These are phyloP conservation scores for Trichoderma endophyticum DNA, from an alignment of 2,329 filamentous ascomycete genomes.

Conservation along the genomic window DNA sequence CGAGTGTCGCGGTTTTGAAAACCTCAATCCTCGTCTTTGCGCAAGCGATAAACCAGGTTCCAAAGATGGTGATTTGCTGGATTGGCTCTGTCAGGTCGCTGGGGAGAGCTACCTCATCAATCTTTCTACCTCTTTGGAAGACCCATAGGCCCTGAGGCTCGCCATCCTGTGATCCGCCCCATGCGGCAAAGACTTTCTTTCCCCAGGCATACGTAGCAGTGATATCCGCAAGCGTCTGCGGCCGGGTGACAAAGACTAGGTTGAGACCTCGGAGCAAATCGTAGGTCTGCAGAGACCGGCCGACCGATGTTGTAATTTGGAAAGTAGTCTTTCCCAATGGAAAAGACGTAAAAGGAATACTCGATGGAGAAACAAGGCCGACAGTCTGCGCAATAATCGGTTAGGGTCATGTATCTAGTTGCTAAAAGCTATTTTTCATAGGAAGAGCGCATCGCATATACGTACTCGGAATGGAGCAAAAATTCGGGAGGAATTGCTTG, in stretches of 20 bases:
- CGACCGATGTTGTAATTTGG: slow-evolving; percentile 94
- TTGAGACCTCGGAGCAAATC: slow-evolving; percentile 87
- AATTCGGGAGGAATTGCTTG: slow-evolving; percentile 65
- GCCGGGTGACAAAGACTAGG: slow-evolving; percentile 87
- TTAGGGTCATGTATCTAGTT: slow-evolving; percentile 7
- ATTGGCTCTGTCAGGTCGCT: slow-evolving; percentile 66
- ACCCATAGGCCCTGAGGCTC: slow-evolving; percentile 74
- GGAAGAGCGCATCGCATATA: slow-evolving; percentile 18
- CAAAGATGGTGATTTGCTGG: slow-evolving; percentile 75
- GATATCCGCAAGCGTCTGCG: slow-evolving; percentile 81
- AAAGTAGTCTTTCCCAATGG: slow-evolving; percentile 92
- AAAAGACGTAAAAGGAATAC: slow-evolving; percentile 83
- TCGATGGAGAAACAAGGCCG: slow-evolving; percentile 86
- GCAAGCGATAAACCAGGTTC: slow-evolving; percentile 85
- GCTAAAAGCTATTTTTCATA: neutral
- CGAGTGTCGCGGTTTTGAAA: slow-evolving; percentile 78
- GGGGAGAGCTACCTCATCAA: slow-evolving; percentile 70
- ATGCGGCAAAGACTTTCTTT: slow-evolving; percentile 82
- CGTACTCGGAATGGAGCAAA: slow-evolving; percentile 91
- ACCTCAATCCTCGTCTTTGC: slow-evolving; percentile 75
- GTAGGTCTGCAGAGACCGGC: slow-evolving; percentile 89
- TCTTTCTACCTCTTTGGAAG: slow-evolving; percentile 85
- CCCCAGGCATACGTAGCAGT: slow-evolving; percentile 88
- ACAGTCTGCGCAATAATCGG: slow-evolving; percentile 61
- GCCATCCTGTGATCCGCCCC: slow-evolving; percentile 60